Base-by-base conservation (phyloP, 2,329 filamentous ascomycete species). In the Chaetomiaceae sp. region DNA sequence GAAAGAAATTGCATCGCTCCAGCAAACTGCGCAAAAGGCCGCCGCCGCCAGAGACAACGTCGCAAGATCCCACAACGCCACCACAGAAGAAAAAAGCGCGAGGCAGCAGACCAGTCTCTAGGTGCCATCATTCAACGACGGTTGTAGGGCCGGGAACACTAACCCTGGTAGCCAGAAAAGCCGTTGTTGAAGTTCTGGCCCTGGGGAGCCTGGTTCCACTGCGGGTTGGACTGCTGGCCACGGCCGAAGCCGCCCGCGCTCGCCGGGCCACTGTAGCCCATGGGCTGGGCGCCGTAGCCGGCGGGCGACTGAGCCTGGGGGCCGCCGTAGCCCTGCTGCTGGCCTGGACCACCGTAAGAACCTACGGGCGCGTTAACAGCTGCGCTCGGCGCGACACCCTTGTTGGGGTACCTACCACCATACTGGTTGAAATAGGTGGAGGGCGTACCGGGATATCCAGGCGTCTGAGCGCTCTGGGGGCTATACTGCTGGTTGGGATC, bases 341-440 rank as follows among this genome's bases (percentile, higher is more conserved):
- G 85, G 61, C 78, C 83, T 63, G 60, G 60, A 46, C 53, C 25
- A 10, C 25, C 54, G 51, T 57, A 62, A 10, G 57, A 60, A 58
- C 53, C 75, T 75, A 77, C 19, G 20, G 33, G 38, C 25, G 17
- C n/a, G 77, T 85, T 77, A 85, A 83, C 21, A 46, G 37, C 30
- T 38, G 74, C 33, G 14, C 23, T 40, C n/a, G 41, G 16, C 41
- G 19, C n/a, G 51, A 30, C 23, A 21, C 7, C n/a, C 5, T 43
- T 17, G 35, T 38, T 13, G 13, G 25, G 31, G 20, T 35, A 75
- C 77, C 70, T 81, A 79, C 88, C 88, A 66, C 87, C 86, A 67
- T 97, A 97, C 72, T 97, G 93, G 60, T 92, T 90, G 70, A 96
- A 97, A 75, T 89, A 96, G 31, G 79, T 76, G 52, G 83, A 85